A percentile compares a stretch with the other conserved stretches of the same genome.
These are phyloP conservation scores for Flammula alnicola DNA, from an alignment of 1,284 basidiomycete species.

Conservation along the genomic window DNA sequence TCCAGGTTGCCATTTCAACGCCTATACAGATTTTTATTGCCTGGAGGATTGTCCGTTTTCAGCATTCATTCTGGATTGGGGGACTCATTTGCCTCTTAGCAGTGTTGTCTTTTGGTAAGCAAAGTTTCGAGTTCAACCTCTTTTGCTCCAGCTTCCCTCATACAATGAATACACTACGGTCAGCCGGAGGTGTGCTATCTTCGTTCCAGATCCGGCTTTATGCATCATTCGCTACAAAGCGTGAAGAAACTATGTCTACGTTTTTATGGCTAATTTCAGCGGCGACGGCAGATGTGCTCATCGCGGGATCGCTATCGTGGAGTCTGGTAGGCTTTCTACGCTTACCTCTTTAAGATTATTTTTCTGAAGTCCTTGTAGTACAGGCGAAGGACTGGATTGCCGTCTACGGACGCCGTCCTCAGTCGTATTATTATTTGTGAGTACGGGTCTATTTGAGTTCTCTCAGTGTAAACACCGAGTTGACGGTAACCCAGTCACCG, in stretches of 20 bases:
- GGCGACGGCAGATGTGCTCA: conserved; percentile 13
- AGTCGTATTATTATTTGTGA: conserved; percentile 17
- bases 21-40: conserved; percentile 31
- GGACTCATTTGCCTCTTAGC: conserved; percentile 5
- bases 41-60: conserved; percentile 25
- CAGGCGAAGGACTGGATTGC: conserved; percentile 8
- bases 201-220: conserved; percentile 3
- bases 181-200: conserved; percentile 14
- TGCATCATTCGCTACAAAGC: conserved; percentile 4
- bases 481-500: not conserved
- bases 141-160: not conserved
- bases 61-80: conserved; percentile 13
- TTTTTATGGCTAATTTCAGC: conserved; percentile 11
- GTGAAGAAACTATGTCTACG: conserved; percentile 6
- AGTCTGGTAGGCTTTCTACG: conserved; percentile 12
- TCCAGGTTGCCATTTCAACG: conserved; percentile 28
- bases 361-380: conserved; percentile 3
- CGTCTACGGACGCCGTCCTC: conserved; percentile 15
- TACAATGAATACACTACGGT: too few species aligned
- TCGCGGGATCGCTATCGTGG: conserved; percentile 12
- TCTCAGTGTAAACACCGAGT: not conserved
- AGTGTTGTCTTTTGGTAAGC: conserved; percentile 10
- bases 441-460: not conserved
- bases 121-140: not conserved
- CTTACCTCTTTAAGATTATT: not conserved